These are phyloP conservation scores for Colletotrichum acutatum DNA, from an alignment of 2,329 filamentous ascomycete species.

Conservation along the genomic window DNA sequence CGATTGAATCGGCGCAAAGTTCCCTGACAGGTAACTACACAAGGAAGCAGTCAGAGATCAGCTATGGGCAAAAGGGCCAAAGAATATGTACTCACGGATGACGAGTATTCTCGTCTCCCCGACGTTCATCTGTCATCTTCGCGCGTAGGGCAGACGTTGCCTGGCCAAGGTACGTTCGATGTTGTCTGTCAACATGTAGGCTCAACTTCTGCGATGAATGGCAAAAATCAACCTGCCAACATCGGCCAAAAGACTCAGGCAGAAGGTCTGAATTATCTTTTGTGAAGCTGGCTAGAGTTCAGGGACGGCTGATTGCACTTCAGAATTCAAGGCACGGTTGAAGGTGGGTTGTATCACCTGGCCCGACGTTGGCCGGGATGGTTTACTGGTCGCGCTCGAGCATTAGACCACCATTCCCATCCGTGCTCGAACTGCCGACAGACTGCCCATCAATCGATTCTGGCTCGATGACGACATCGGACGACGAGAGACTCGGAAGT, in stretches of 20 bases:
- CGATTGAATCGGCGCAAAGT: conserved; percentile 74
- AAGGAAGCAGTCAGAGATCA: neutral
- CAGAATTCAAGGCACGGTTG: neutral
- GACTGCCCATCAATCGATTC: neutral
- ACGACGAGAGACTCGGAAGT: conserved; percentile 10
- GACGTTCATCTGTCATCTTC: neutral
- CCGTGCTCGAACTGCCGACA: neutral
- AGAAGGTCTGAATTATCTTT: neutral
- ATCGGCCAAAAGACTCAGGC: neutral
- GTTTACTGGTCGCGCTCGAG: conserved; percentile 1
- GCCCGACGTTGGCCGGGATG: neutral
- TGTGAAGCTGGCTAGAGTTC: neutral
- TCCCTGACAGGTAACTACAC: conserved; percentile 67
- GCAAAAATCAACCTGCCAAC: neutral
- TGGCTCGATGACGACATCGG: conserved; percentile 23
- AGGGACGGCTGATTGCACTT: neutral
- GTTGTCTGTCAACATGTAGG: neutral
- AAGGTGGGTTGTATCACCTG: neutral
- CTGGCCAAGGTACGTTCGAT: neutral
- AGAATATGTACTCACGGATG: conserved; percentile 23
- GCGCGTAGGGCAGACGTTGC: neutral
- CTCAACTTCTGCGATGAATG: neutral
- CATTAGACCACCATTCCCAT: neutral
- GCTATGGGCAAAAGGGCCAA: neutral
- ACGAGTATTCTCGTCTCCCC: neutral